A percentile compares a stretch with the other conserved stretches of the same genome.
Evolutionary conservation across 495 filamentous ascomycete species (phyloP).

Genomic region (Penicillium diatomitis): DNA sequence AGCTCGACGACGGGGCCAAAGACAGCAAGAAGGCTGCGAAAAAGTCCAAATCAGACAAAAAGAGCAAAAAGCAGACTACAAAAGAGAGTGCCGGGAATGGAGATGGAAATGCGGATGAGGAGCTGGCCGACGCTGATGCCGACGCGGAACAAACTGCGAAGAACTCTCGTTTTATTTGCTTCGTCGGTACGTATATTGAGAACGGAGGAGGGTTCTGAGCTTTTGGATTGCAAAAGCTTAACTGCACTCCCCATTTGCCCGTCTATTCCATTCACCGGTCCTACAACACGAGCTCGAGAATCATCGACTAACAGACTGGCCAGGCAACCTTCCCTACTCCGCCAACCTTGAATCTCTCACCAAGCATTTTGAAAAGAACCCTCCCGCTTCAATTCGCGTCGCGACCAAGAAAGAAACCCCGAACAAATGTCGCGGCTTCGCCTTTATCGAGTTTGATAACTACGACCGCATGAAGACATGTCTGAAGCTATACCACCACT

Average conservation of each 20-base stretch:
- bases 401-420: constrained; percentile 62
- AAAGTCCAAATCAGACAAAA: not conserved
- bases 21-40: not conserved
- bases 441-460: constrained; percentile 85
- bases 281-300: not conserved
- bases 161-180: constrained; percentile 66
- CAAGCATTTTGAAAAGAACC: constrained; percentile 68
- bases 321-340: constrained; percentile 81
- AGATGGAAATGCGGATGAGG: not conserved
- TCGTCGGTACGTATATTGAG: constrained; percentile 52
- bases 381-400: constrained; percentile 64
- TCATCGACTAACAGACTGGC: constrained; percentile 1
- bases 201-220: no score
- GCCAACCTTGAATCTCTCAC: constrained; percentile 58
- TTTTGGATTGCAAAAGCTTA: not conserved
- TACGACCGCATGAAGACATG: constrained; percentile 93
- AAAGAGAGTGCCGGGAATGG: not conserved
- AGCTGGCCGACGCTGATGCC: not conserved
- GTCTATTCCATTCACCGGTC: no score
- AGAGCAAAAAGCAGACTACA: not conserved
- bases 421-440: constrained; percentile 70
- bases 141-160: constrained; percentile 18
- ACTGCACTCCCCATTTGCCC: not conserved
- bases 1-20: constrained; percentile 1
- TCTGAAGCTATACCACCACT: constrained; percentile 81